These are phyloP conservation scores for Suillus brevipes DNA, from an alignment of 768 basidiomycete species.

Conservation along the genomic window DNA sequence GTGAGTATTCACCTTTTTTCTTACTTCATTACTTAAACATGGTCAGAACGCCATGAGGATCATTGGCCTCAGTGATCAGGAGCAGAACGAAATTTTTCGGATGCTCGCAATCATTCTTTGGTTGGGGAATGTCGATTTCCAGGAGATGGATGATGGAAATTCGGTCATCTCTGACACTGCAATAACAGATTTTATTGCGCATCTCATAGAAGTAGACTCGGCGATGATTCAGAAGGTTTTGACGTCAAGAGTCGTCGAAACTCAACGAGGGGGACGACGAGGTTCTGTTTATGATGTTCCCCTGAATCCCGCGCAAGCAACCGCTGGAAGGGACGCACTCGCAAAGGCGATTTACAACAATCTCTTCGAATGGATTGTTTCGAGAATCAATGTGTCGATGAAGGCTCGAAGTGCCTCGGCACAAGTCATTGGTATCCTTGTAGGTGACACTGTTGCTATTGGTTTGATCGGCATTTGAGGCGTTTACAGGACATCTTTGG, in stretches of 20 bases:
- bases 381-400: conserved; percentile 95
- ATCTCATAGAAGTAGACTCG: conserved; percentile 87
- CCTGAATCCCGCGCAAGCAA: conserved; percentile 88
- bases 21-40: conserved; percentile 2
- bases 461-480: conserved; percentile 3
- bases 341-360: conserved; percentile 98
- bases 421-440: conserved; percentile 91
- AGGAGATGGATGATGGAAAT: conserved; percentile 88
- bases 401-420: conserved; percentile 72
- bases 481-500: conserved; percentile 87
- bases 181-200: conserved; percentile 94
- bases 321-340: conserved; percentile 85
- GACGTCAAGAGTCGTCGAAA: conserved; percentile 86
- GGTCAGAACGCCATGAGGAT: conserved; percentile 87
- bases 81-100: conserved; percentile 91
- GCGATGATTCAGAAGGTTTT: conserved; percentile 83
- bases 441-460: conserved; percentile 34
- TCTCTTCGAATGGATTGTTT: conserved; percentile 99
- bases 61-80: conserved; percentile 81
- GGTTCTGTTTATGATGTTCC: conserved; percentile 98
- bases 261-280: conserved; percentile 85
- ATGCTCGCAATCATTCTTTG: conserved; percentile 91
- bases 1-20: conserved; percentile 45
- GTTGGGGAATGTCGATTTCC: conserved; percentile 94
- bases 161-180: conserved; percentile 74